Percentiles rank a stretch among this genome's conserved stretches.
phyloP scores from a whole-genome alignment of 208 protist genomes.

The Leishmania tarentolae region DNA sequence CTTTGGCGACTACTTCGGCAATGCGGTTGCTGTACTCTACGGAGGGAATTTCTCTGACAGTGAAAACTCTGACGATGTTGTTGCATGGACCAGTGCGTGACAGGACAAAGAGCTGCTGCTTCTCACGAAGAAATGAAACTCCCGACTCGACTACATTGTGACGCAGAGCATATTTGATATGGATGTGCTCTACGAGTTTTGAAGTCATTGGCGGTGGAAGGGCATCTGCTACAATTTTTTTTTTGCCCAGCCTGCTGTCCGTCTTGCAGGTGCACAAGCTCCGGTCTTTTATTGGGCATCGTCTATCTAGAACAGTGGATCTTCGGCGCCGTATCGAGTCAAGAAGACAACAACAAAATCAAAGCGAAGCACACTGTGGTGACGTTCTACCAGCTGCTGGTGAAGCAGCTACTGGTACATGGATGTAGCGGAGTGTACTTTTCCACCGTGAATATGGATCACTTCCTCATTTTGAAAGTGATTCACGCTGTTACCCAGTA shows the following conservation, averaged over 20 bases:
- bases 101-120: constrained; percentile 74
- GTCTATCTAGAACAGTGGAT: constrained; percentile 54
- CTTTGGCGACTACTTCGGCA: constrained; percentile 94
- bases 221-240: constrained; percentile 87
- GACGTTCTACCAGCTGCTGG: constrained; percentile 70
- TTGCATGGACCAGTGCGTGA: neutral
- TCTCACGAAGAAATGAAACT: constrained; percentile 92
- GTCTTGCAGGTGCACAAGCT: constrained; percentile 55
- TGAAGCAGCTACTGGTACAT: constrained; percentile 56
- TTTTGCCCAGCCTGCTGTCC: constrained; percentile 87
- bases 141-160: constrained; percentile 95
- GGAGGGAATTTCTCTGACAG: constrained; percentile 52
- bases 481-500: constrained; percentile 39
- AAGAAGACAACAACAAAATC: constrained; percentile 29
- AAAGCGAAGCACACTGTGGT: constrained; percentile 56
- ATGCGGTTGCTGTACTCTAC: constrained; percentile 78
- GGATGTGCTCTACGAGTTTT: constrained; percentile 78
- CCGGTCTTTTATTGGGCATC: constrained; percentile 57
- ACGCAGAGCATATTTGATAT: constrained; percentile 95
- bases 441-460: constrained; percentile 95
- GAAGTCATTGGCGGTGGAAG: constrained; percentile 43
- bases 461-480: constrained; percentile 64
- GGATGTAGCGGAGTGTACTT: constrained; percentile 92
- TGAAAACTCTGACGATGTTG: constrained; percentile 23
- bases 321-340: constrained; percentile 36